Evolutionary conservation across 2,329 filamentous ascomycete species (phyloP), one percentile per base, ranked within the genome.

Genomic region (Cordyceps militaris): DNA sequence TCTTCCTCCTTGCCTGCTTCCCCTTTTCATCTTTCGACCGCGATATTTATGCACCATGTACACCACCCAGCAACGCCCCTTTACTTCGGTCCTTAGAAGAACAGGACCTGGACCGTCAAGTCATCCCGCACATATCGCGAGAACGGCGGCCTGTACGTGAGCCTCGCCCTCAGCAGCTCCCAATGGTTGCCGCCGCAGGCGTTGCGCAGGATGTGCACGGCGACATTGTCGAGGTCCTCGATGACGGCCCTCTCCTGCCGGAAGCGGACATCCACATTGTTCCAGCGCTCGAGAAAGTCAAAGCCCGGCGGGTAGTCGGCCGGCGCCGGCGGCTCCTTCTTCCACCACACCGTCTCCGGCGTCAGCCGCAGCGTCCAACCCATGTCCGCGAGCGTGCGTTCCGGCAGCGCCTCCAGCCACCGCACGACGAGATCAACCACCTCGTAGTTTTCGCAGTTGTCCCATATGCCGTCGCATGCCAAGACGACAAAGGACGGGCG

Each of bases 31-130:
- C n/a, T n/a, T n/a, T n/a, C n/a, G n/a, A n/a, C n/a, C n/a, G n/a
- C n/a, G n/a, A n/a, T n/a, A n/a, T n/a, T n/a, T n/a, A n/a, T n/a
- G n/a, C n/a, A n/a, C n/a, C n/a, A n/a, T n/a, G n/a, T n/a, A n/a
- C n/a, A n/a, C n/a, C n/a, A n/a, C n/a, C n/a, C n/a, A n/a, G n/a
- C n/a, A n/a, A n/a, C n/a, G n/a, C n/a, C n/a, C n/a, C n/a, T n/a
- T n/a, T n/a, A n/a, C n/a, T n/a, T n/a, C n/a, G n/a, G n/a, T n/a
- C n/a, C n/a, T n/a, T 49, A 50, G 19, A 52, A 52, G 8, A 57
- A 91, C 60, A 91, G 87, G 43, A 91, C 88, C 71, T 91, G 86
- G 9, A 91, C 85, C 0, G 88, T 91, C 57, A 91, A 76, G 67
- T 91, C 88, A 66, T 91, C 88, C 62, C 86, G 82, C 38, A 67